Percentiles rank a stretch among this genome's conserved stretches.
Conservation (phyloP, 495 filamentous ascomycete species). For the Xylaria intraflava region DNA sequence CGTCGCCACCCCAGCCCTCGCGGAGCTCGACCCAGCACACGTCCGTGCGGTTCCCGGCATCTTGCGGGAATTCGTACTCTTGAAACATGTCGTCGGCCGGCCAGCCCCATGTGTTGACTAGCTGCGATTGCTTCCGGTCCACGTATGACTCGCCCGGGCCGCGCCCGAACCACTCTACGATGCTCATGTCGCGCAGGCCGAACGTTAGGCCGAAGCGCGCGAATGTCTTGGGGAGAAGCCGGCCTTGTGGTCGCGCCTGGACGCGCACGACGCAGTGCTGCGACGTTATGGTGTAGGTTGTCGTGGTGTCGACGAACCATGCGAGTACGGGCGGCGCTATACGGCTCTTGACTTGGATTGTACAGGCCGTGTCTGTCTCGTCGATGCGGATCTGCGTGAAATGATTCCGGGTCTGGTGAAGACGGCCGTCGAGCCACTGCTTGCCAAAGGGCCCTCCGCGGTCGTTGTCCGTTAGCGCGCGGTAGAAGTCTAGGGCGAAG, state of each 20-base stretch:
- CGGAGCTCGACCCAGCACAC: conserved; percentile 51
- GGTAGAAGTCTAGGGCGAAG: conserved; percentile 42
- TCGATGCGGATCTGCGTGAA: conserved; percentile 38
- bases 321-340: conserved; percentile 55
- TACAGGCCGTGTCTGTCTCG: conserved; percentile 21
- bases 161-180: conserved; percentile 55
- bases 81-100: conserved; percentile 42
- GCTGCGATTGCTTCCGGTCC: conserved; percentile 56
- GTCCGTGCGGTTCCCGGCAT: conserved; percentile 57
- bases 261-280: conserved; percentile 40
- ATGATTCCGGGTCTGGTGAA: conserved; percentile 40
- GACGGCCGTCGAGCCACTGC: conserved; percentile 33
- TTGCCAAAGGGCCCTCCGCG: conserved; percentile 38
- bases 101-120: conserved; percentile 44
- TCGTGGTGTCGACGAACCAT: conserved; percentile 51
- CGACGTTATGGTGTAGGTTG: conserved; percentile 47
- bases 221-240: conserved; percentile 46
- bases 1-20: conserved; percentile 18
- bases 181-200: conserved; percentile 33
- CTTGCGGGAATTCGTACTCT: conserved; percentile 63
- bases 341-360: conserved; percentile 39
- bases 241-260: conserved; percentile 32
- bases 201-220: conserved; percentile 55
- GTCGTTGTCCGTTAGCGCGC: conserved; percentile 61
- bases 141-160: conserved; percentile 58